Conservation (phyloP, 2,329 filamentous ascomycete genomes). For the Fusarium temperatum region DNA sequence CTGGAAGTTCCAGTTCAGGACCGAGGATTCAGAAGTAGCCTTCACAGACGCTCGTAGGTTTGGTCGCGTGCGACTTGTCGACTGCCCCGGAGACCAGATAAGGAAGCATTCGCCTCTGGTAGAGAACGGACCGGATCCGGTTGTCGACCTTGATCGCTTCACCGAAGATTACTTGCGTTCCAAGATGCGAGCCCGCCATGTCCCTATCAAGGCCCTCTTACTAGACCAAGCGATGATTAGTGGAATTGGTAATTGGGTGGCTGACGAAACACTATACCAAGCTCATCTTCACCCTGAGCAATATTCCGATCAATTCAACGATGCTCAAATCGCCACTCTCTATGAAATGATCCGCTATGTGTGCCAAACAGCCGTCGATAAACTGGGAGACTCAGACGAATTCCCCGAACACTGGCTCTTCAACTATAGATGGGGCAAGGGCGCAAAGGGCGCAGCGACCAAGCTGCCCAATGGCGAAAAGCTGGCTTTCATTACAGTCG, state of each 20-base stretch:
- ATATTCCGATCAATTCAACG: slow-evolving; percentile 83
- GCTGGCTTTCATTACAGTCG: slow-evolving; percentile 87
- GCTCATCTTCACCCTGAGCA: slow-evolving; percentile 91
- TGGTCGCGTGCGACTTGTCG: slow-evolving; percentile 80
- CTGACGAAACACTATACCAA: slow-evolving; percentile 92
- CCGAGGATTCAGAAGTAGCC: slow-evolving; percentile 71
- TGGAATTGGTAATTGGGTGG: slow-evolving; percentile 97
- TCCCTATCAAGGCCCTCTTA: slow-evolving; percentile 88
- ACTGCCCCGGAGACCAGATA: slow-evolving; percentile 81
- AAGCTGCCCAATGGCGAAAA: slow-evolving; percentile 84
- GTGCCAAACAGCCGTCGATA: slow-evolving; percentile 80
- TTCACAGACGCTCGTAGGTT: slow-evolving; percentile 88
- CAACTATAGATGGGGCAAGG: slow-evolving; percentile 89
- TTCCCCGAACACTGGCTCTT: slow-evolving; percentile 93
- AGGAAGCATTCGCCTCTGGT: slow-evolving; percentile 79
- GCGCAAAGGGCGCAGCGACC: slow-evolving; percentile 74
- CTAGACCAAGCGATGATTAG: slow-evolving; percentile 89
- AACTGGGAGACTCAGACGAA: slow-evolving; percentile 80
- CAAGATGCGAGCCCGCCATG: slow-evolving; percentile 78
- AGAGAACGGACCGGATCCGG: slow-evolving; percentile 93
- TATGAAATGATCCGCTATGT: slow-evolving; percentile 80
- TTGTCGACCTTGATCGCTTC: slow-evolving; percentile 80
- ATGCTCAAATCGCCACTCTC: slow-evolving; percentile 75
- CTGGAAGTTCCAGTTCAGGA: slow-evolving; percentile 84
- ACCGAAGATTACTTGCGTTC: slow-evolving; percentile 78